A percentile compares a stretch with the other conserved stretches of the same genome.
phyloP scores from a whole-genome alignment of 306 rosid genomes.

The Trifolium subterraneum region DNA sequence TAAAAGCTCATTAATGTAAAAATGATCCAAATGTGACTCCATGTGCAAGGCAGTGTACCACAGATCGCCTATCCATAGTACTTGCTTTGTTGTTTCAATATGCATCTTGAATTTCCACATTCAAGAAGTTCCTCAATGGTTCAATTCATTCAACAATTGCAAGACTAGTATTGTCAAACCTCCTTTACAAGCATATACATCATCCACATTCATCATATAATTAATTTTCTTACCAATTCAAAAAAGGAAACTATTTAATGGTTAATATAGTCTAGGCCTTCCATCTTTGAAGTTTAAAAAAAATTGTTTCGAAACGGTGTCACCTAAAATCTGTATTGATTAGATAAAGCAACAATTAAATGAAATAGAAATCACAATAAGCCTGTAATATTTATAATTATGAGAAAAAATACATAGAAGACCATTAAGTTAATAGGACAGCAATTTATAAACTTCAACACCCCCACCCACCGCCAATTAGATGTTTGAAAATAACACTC shows the following conservation, averaged over 20 bases:
- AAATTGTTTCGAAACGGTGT: background rate
- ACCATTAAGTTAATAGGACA: too few relatives aligned
- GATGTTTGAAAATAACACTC: background rate
- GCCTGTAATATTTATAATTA: background rate
- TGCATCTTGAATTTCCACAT: background rate
- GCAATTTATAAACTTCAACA: background rate
- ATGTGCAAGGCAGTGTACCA: background rate
- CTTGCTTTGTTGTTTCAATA: background rate
- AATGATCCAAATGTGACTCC: background rate
- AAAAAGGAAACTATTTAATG: conserved; percentile 19
- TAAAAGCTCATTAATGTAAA: conserved; percentile 1
- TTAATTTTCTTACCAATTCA: background rate
- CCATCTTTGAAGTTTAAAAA: background rate
- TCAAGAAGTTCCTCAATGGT: background rate
- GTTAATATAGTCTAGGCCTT: conserved; percentile 2
- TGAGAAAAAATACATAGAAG: too few relatives aligned
- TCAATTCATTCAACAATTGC: background rate
- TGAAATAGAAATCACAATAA: conserved; percentile 11
- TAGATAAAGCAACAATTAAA: background rate
- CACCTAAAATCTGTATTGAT: too few relatives aligned
- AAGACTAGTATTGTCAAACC: background rate
- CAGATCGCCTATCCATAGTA: background rate
- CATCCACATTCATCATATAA: conserved; percentile 7
- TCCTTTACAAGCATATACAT: background rate
- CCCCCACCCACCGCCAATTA: background rate